Evolutionary conservation across 2,329 filamentous ascomycete genomes (phyloP).

Genomic region (Cryphonectria naterciae): DNA sequence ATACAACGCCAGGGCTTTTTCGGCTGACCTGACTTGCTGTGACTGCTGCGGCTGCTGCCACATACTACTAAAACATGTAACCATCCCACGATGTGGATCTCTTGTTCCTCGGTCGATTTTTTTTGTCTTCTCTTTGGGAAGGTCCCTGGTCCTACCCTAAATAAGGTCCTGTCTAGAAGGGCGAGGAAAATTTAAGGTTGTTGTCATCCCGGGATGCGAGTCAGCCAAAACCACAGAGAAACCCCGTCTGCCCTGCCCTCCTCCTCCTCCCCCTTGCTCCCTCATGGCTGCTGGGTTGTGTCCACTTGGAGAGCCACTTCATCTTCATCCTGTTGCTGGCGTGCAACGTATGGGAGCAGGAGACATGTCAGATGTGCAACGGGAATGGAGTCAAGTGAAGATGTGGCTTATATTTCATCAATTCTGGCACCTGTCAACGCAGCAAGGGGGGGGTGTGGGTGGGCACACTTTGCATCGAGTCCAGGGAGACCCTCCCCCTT

Average conservation of each 20-base stretch:
- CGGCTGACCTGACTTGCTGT: neutral
- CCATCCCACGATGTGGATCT: neutral
- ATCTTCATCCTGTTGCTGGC: neutral
- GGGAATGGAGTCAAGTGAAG: neutral
- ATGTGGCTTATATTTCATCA: neutral
- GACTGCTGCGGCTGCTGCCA: neutral
- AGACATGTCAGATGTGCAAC: neutral
- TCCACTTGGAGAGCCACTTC: neutral
- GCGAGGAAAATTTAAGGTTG: neutral
- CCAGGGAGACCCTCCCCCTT: neutral
- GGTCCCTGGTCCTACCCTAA: neutral
- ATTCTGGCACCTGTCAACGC: neutral
- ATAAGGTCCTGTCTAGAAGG: neutral
- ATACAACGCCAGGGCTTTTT: neutral
- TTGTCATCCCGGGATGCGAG: conserved; percentile 4
- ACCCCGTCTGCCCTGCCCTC: neutral
- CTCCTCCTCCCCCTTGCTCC: neutral
- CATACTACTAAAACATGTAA: neutral
- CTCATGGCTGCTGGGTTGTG: neutral
- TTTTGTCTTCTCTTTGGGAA: neutral
- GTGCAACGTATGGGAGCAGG: neutral
- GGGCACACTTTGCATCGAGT: neutral
- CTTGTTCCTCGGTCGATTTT: neutral
- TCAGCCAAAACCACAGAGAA: neutral
- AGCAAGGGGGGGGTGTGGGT: neutral